Conservation (phyloP, 371 early-diverging fungal genomes). For the Mortierella sp. region DNA sequence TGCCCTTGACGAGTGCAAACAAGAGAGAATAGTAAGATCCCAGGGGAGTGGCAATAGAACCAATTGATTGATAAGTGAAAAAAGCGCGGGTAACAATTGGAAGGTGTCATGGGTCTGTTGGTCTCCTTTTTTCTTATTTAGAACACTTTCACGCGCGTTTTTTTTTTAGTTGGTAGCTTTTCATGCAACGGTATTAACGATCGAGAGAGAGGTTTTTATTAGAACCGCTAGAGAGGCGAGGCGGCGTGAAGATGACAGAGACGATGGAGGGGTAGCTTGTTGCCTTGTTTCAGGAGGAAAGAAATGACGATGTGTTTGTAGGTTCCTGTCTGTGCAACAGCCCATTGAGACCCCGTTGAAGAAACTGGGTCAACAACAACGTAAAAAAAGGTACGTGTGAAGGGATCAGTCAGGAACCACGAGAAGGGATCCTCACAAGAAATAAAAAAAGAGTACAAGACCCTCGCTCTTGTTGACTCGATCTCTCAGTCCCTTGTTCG, state of each 20-base stretch:
- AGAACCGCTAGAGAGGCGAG: neutral
- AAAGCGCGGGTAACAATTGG: neutral
- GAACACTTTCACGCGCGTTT: neutral
- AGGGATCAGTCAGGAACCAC: neutral
- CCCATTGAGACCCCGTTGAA: constrained; percentile 7
- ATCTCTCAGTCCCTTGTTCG: too few relatives aligned
- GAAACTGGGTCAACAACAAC: neutral
- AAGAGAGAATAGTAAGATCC: too few relatives aligned
- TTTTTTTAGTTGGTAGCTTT: neutral
- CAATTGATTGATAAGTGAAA: too few relatives aligned
- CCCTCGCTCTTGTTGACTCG: too few relatives aligned
- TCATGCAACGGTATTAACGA: neutral
- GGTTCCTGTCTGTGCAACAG: neutral
- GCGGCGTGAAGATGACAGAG: neutral
- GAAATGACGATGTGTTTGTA: neutral
- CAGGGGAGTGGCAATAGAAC: too few relatives aligned
- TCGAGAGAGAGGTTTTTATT: neutral
- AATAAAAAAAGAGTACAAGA: neutral
- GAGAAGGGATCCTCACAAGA: neutral
- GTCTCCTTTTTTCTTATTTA: neutral
- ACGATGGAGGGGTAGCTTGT: neutral
- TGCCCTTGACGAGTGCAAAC: too few relatives aligned
- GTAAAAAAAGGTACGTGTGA: too few relatives aligned
- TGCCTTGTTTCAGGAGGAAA: neutral
- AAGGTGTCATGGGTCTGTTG: neutral